These are phyloP conservation scores for Coemansia sp. DNA, from an alignment of 371 early-diverging fungal genomes.

Conservation along the genomic window DNA sequence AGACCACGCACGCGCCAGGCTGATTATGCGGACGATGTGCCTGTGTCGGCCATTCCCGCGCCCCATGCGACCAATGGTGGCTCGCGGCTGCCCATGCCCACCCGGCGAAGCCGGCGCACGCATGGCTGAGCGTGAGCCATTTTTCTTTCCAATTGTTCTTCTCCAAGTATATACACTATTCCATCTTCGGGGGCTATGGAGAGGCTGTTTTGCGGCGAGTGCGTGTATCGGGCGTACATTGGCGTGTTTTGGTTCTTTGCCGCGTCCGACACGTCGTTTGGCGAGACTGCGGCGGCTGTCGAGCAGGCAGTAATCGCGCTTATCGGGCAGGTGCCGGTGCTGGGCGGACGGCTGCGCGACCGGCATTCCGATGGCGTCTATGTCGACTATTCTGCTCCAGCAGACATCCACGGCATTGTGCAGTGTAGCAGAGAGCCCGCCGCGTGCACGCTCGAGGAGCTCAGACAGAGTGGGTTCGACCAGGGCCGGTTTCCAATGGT, in stretches of 20 bases:
- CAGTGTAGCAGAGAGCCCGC: background rate
- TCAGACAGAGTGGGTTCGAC: slow-evolving; percentile 7
- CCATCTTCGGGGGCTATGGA: background rate
- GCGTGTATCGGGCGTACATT: slow-evolving; percentile 19
- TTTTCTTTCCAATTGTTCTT: background rate
- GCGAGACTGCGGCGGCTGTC: background rate
- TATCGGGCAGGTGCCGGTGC: slow-evolving; percentile 6
- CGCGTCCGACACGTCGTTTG: background rate
- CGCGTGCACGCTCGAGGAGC: background rate
- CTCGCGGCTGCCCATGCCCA: slow-evolving; percentile 12
- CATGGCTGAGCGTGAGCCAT: slow-evolving; percentile 1
- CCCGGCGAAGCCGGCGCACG: slow-evolving; percentile 10
- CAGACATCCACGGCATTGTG: background rate
- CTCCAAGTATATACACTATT: no score
- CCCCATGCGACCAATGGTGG: background rate
- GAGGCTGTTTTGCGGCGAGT: slow-evolving; percentile 2
- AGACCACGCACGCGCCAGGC: slow-evolving; percentile 15
- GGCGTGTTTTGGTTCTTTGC: slow-evolving; percentile 21
- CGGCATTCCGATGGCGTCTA: background rate
- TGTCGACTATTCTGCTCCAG: background rate
- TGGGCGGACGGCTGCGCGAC: slow-evolving; percentile 4
- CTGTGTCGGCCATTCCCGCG: background rate
- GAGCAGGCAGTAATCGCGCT: slow-evolving; percentile 8
- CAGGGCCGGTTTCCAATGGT: slow-evolving; percentile 13
- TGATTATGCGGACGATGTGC: background rate